Evolutionary conservation across 306 rosid genomes (phyloP).

Genomic region (Luffa acutangula): DNA sequence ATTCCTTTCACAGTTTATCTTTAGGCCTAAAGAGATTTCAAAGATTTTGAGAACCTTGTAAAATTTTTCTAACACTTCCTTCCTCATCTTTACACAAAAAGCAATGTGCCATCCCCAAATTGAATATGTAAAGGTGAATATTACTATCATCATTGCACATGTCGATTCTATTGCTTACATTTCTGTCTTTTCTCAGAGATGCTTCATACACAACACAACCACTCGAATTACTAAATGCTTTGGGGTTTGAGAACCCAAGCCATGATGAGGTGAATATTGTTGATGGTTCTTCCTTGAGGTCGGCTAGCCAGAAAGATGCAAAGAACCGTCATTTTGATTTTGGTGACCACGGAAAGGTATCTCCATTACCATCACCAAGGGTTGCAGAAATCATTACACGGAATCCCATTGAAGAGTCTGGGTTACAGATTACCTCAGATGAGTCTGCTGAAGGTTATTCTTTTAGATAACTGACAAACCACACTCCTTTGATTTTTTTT

Average conservation of each 20-base stretch:
- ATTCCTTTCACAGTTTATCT: not conserved
- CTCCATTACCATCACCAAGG: constrained; percentile 32
- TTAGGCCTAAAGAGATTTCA: not conserved
- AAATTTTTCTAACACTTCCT: not conserved
- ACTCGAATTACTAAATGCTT: constrained; percentile 76
- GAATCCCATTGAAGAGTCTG: constrained; percentile 29
- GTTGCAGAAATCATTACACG: constrained; percentile 28
- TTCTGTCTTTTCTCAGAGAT: constrained; percentile 49
- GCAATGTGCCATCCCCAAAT: not conserved
- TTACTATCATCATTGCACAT: not conserved
- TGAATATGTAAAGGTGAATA: not conserved
- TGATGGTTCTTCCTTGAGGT: constrained; percentile 28
- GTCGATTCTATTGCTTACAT: constrained; percentile 7
- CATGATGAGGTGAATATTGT: constrained; percentile 31
- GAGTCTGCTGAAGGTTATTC: constrained; percentile 79
- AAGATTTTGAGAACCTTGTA: not conserved
- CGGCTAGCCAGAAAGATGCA: constrained; percentile 24
- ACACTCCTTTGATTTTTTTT: not conserved
- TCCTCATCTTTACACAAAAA: not conserved
- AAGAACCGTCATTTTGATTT: constrained; percentile 35
- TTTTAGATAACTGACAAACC: not conserved
- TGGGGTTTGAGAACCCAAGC: constrained; percentile 55
- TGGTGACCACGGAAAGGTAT: constrained; percentile 30
- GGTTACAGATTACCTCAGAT: constrained; percentile 32
- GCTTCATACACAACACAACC: constrained; percentile 96